A percentile compares a stretch with the other conserved stretches of the same genome.
Evolutionary conservation across 1,284 basidiomycete genomes (phyloP).

Genomic region (Bjerkandera adusta): DNA sequence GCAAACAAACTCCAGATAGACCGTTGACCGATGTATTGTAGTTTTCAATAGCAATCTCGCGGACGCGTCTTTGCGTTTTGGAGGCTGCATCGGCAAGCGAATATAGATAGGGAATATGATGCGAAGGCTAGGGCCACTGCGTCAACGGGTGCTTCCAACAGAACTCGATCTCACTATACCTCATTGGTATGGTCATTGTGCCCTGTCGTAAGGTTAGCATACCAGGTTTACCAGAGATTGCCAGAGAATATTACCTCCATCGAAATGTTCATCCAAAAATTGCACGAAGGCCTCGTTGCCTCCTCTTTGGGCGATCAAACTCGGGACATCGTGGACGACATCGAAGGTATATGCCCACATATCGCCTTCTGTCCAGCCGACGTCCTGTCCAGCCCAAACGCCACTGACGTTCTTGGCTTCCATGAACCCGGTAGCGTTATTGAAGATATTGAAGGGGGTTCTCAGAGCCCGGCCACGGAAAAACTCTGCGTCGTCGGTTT

Average conservation of each 20-base stretch:
- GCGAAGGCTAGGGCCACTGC: conserved; percentile 58
- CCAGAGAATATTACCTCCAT: conserved; percentile 44
- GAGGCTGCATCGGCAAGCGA: conserved; percentile 66
- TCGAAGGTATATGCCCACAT: conserved; percentile 84
- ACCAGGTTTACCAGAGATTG: neutral
- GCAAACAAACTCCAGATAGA: conserved; percentile 59
- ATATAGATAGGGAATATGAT: conserved; percentile 84
- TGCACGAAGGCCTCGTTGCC: conserved; percentile 62
- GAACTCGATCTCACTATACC: conserved; percentile 33
- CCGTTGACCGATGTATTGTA: conserved; percentile 71
- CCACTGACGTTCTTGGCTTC: conserved; percentile 73
- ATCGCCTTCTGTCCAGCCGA: conserved; percentile 82
- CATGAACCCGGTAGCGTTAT: conserved; percentile 75
- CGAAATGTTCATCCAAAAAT: conserved; percentile 76
- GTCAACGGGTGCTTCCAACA: neutral
- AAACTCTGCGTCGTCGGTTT: conserved; percentile 47
- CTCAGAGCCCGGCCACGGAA: conserved; percentile 55
- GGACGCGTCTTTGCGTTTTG: conserved; percentile 69
- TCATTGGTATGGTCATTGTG: conserved; percentile 87
- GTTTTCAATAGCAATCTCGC: conserved; percentile 58
- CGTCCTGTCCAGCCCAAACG: conserved; percentile 66
- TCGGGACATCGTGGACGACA: conserved; percentile 69
- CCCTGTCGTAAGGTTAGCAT: conserved; percentile 33
- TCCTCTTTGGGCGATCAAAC: conserved; percentile 62
- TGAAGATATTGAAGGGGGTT: conserved; percentile 68